phyloP scores from a whole-genome alignment of 75 land plant species.

The Pinus tabuliformis region DNA sequence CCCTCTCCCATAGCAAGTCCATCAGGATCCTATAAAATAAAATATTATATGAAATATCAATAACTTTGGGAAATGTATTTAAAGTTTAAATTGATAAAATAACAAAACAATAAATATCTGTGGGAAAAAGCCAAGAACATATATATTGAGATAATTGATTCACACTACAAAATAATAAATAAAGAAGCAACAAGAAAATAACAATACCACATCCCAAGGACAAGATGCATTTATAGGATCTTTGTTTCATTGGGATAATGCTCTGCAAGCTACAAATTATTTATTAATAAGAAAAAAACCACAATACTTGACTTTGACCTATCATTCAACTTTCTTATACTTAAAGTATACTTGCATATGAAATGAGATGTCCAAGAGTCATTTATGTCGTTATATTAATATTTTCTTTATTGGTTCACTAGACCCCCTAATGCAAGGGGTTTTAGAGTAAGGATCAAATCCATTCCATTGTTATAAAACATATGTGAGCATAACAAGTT shows the following conservation, averaged over 20 bases:
- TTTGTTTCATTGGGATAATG: constrained; percentile 46
- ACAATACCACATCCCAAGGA: constrained; percentile 45
- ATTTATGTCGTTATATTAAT: too few relatives aligned
- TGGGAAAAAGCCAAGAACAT: not conserved
- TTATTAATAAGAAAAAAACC: too few relatives aligned
- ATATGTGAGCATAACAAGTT: too few relatives aligned
- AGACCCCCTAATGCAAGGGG: too few relatives aligned
- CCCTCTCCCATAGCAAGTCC: constrained; percentile 70
- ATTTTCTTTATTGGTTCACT: too few relatives aligned
- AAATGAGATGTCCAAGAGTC: too few relatives aligned
- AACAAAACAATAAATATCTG: not conserved
- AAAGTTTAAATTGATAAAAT: not conserved
- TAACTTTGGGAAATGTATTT: not conserved
- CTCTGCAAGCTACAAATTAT: constrained; percentile 56
- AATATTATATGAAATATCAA: too few relatives aligned
- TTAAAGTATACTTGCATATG: too few relatives aligned
- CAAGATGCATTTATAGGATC: constrained; percentile 46
- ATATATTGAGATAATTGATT: not conserved
- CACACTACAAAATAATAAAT: not conserved
- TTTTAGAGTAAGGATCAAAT: too few relatives aligned
- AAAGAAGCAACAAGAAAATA: not conserved
- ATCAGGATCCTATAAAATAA: constrained; percentile 31
- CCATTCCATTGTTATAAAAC: too few relatives aligned
- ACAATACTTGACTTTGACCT: too few relatives aligned
- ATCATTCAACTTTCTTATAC: too few relatives aligned